Evolutionary conservation across 306 rosid species (phyloP).

Genomic region (Rosa multiflora): DNA sequence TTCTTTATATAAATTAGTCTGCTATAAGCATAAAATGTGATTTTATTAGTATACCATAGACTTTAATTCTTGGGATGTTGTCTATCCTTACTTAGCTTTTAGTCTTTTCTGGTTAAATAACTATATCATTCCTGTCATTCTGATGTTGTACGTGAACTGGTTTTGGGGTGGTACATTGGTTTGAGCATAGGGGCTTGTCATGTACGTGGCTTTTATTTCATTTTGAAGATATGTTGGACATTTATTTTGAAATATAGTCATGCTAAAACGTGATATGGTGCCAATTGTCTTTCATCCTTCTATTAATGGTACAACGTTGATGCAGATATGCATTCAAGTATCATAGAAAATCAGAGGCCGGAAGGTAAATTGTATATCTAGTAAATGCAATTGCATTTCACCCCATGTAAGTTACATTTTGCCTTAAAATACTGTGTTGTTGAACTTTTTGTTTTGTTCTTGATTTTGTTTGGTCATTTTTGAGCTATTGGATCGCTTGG

Average conservation of each 20-base stretch:
- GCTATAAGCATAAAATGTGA: no score
- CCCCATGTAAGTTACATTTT: slow-evolving; percentile 79
- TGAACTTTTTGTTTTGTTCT: background rate
- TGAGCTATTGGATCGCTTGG: no score
- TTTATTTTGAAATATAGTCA: slow-evolving; percentile 4
- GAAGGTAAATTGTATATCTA: slow-evolving; percentile 96
- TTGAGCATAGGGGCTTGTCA: background rate
- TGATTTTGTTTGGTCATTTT: no score
- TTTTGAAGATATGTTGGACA: no score
- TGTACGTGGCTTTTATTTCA: background rate
- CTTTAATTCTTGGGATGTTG: no score
- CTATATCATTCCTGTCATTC: background rate
- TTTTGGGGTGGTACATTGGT: background rate
- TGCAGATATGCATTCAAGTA: slow-evolving; percentile 94
- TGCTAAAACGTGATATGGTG: background rate
- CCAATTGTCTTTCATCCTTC: background rate
- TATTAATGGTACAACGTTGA: slow-evolving; percentile 10
- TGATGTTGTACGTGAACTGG: slow-evolving; percentile 10
- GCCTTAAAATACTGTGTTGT: background rate
- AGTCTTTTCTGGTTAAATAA: background rate
- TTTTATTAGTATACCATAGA: no score
- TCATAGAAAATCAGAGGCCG: slow-evolving; percentile 95
- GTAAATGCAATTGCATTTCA: slow-evolving; percentile 95
- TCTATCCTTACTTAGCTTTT: background rate
- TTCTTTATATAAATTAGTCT: no score